Percentiles rank a stretch among this genome's conserved stretches.
Conservation (phyloP, 1,284 basidiomycete genomes). For the Violaceomyces palustris region DNA sequence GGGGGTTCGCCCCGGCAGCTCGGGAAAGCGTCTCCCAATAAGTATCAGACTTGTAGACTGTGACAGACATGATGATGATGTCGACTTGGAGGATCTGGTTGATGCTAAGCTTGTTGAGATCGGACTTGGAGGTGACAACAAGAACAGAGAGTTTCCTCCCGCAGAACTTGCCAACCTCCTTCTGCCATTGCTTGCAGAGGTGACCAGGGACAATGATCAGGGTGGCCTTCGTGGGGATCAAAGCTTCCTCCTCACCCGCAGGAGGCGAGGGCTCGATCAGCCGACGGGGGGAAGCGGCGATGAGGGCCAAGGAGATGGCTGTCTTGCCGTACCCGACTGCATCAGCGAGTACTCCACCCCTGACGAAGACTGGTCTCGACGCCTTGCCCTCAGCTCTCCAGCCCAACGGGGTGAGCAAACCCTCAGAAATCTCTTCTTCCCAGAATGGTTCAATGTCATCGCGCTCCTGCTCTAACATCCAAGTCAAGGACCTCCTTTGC, state of each 20-base stretch:
- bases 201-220: slow-evolving; percentile 84
- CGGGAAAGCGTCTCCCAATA: slow-evolving; percentile 38
- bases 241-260: slow-evolving; percentile 65
- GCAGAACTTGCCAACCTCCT: slow-evolving; percentile 78
- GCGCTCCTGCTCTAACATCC: slow-evolving; percentile 81
- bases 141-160: slow-evolving; percentile 64
- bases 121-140: slow-evolving; percentile 66
- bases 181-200: slow-evolving; percentile 81
- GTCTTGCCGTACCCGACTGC: slow-evolving; percentile 97
- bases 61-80: slow-evolving; percentile 79
- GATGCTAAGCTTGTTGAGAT: slow-evolving; percentile 72
- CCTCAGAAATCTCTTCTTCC: slow-evolving; percentile 91
- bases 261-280: slow-evolving; percentile 53
- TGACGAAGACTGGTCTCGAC: slow-evolving; percentile 67
- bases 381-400: slow-evolving; percentile 91
- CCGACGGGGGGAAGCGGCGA: slow-evolving; percentile 26
- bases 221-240: slow-evolving; percentile 71
- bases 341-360: slow-evolving; percentile 89
- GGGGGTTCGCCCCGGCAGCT: slow-evolving; percentile 28
- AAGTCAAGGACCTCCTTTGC: slow-evolving; percentile 80
- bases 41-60: slow-evolving; percentile 64
- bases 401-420: slow-evolving; percentile 73
- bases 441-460: slow-evolving; percentile 62
- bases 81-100: slow-evolving; percentile 74
- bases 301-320: slow-evolving; percentile 80